Base-by-base conservation (phyloP, 176 grass and related monocot species). In the Triticum dicoccoides region DNA sequence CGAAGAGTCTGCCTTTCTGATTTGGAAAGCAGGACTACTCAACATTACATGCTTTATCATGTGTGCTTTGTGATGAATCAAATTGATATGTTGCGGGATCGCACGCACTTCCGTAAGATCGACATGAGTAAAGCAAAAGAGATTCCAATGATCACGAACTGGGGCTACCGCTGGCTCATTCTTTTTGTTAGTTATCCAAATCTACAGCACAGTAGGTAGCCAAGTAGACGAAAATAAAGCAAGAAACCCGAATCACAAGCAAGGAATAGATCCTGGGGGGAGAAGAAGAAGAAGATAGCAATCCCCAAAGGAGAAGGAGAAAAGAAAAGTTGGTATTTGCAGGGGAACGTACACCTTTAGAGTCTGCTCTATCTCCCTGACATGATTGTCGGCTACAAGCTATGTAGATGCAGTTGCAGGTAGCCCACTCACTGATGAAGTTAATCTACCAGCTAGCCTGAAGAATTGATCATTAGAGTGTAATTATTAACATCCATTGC, bases 221-320 rank as follows among this genome's bases (percentile, higher is more conserved):
- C 42, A 75, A 45, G 72, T 75, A 51, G 12, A 47, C 27, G 71
- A 75, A 27, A 49, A 25, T 34, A 77, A 35, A 70, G 59, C 4
- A 44, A 79, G 69, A 64, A 92, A 94, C 86, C 92, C 74, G 14
- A 83, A 58, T 44, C 32, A 9, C 80, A 97, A 93, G 95, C 91
- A 97, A 97, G 87, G 95, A 66, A 97, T 95, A 84, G 69, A 89
- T 93, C 73, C 90, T 61, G 69, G 62, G 71, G 51, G 51, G 35
- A 44, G 35, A 47, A 15, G 51, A 61, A 56, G 49, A 25, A 75
- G 78, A 75, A 49, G 88, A 85, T 79, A 9, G 80, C 68, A 84
- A 81, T 69, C 63, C 41, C 11, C 24, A 70, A 80, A 88, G 70
- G 25, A 32, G 85, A 49, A 30, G 39, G 67, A 38, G 8, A 63